A percentile compares a stretch with the other conserved stretches of the same genome.
Evolutionary conservation across 495 filamentous ascomycete species (phyloP).

Genomic region (Hyphodiscus hymeniophilus): DNA sequence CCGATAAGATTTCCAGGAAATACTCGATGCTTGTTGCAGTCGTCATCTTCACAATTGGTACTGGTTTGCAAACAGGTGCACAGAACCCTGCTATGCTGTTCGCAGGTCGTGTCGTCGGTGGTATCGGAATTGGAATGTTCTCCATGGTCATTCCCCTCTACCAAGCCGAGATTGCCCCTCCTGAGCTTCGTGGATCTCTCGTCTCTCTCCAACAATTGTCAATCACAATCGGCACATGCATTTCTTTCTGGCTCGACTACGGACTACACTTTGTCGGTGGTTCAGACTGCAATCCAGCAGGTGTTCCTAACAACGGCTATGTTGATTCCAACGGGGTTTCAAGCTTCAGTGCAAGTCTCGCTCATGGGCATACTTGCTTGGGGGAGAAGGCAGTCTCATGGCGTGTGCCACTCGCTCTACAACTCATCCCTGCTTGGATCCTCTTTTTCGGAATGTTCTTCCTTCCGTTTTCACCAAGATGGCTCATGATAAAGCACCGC

Average conservation of each 20-base stretch:
- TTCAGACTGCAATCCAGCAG: conserved; percentile 2
- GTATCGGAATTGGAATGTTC: conserved; percentile 51
- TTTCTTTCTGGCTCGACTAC: conserved; percentile 51
- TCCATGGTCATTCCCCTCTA: conserved; percentile 32
- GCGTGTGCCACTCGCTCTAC: conserved; percentile 37
- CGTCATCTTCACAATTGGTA: conserved; percentile 45
- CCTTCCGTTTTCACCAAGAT: conserved; percentile 40
- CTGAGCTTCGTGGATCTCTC: conserved; percentile 45
- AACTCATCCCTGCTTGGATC: conserved; percentile 30
- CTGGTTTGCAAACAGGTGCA: conserved; percentile 46
- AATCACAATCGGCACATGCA: conserved; percentile 45
- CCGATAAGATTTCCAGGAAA: conserved; percentile 49
- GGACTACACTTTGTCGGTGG: conserved; percentile 25
- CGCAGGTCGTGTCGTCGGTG: conserved; percentile 53
- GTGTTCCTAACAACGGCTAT: conserved; percentile 24
- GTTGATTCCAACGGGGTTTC: conserved; percentile 20
- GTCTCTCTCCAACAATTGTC: conserved; percentile 47
- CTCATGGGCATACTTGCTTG: conserved; percentile 8
- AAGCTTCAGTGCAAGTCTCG: conserved; percentile 24
- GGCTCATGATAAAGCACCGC: conserved; percentile 35
- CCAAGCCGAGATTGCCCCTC: conserved; percentile 49
- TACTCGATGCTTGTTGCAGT: conserved; percentile 50
- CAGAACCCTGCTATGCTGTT: conserved; percentile 49
- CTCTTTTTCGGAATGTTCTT: conserved; percentile 30
- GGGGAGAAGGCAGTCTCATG: conserved; percentile 34